These are phyloP conservation scores for Ustilago sp. DNA, from an alignment of 1,284 basidiomycete species.

Conservation along the genomic window DNA sequence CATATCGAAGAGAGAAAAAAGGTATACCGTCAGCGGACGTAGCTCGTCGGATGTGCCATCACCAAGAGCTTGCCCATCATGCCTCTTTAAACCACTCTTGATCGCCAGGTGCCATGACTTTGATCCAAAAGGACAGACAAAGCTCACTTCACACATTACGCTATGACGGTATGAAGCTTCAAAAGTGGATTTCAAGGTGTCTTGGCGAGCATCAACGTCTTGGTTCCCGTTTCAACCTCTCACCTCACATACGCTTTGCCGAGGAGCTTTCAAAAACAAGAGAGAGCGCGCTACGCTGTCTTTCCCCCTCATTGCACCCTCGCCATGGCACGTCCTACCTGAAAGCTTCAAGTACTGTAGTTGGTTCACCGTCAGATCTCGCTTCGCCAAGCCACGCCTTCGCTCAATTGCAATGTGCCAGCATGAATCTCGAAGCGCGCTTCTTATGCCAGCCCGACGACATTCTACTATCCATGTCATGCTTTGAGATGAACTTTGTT, in stretches of 20 bases:
- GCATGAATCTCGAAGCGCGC: not conserved
- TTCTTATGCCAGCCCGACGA: slow-evolving; percentile 1
- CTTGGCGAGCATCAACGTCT: not conserved
- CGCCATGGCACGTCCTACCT: not conserved
- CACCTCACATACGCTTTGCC: slow-evolving; percentile 1
- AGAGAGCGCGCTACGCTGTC: not conserved
- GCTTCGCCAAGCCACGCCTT: not conserved
- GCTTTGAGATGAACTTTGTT: too few relatives aligned
- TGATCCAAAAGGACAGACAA: not conserved
- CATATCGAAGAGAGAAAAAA: not conserved
- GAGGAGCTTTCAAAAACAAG: not conserved
- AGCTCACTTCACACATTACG: not conserved
- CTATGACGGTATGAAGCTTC: not conserved
- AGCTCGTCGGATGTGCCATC: slow-evolving; percentile 1
- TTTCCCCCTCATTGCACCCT: not conserved
- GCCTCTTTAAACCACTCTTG: too few relatives aligned
- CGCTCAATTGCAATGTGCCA: slow-evolving; percentile 10
- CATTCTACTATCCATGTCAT: not conserved
- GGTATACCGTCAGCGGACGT: not conserved
- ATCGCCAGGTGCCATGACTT: too few relatives aligned
- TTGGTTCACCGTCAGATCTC: not conserved
- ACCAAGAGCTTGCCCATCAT: too few relatives aligned
- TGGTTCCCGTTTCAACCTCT: not conserved
- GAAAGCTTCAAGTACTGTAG: not conserved
- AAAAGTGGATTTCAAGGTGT: not conserved